Base-by-base conservation (phyloP, 768 basidiomycete species). In the Filobasidium wieringae region DNA sequence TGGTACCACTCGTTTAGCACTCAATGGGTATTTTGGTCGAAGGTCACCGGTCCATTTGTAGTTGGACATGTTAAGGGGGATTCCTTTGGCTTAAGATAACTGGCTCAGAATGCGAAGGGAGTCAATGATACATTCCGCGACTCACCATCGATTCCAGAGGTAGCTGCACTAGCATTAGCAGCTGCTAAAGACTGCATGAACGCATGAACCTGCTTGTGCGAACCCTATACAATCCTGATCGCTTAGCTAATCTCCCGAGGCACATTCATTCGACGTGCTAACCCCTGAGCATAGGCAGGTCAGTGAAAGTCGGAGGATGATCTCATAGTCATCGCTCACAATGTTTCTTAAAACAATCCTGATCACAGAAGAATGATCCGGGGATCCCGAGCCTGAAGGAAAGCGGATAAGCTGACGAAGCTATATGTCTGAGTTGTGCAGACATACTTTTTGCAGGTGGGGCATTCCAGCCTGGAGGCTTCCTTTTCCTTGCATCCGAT, bases 261-360 rank as follows among this genome's bases (percentile, higher is more conserved):
- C n/a, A n/a, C n/a, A n/a, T n/a, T n/a, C n/a, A n/a, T n/a, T n/a
- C n/a, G n/a, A n/a, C n/a, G n/a, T n/a, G n/a, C n/a, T n/a, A n/a
- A n/a, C n/a, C n/a, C n/a, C n/a, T n/a, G n/a, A n/a, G n/a, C n/a
- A n/a, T n/a, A n/a, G n/a, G n/a, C n/a, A n/a, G n/a, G n/a, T n/a
- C n/a, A n/a, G n/a, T n/a, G n/a, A n/a, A n/a, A n/a, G n/a, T 17
- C 37, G 37, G 22, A 40, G 37, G 11, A 4, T 22, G 37, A 40
- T 15, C 37, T 40, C 37, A 4, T 17, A 40, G 11, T 11, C 37
- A 11, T 19, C n/a, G 61, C 90, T 78, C 73, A 92, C 93, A 97
- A 73, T 81, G 85, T 47, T 84, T 80, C 75, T 95, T 96, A 81
- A 96, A 96, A 76, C 93, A 97, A 51, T 87, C 88, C 74, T 97